These are phyloP conservation scores for Umbilicaria muhlenbergii DNA, from an alignment of 495 filamentous ascomycete species.

Conservation along the genomic window DNA sequence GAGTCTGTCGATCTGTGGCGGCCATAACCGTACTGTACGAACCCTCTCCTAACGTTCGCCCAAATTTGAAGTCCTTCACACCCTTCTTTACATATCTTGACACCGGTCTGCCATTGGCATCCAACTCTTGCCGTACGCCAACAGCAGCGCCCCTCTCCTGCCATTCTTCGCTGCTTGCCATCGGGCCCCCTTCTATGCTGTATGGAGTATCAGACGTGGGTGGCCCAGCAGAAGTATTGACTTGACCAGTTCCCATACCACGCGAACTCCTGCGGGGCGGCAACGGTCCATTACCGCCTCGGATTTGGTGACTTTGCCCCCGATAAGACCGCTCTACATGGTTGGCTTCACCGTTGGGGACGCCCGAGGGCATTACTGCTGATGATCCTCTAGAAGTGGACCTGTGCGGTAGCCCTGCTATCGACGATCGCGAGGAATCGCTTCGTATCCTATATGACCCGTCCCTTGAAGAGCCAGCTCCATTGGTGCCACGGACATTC, in stretches of 20 bases:
- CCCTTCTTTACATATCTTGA: conserved; percentile 86
- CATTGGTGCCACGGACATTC: conserved; percentile 13
- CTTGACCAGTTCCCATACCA: conserved; percentile 35
- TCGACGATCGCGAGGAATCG: conserved; percentile 48
- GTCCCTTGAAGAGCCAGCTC: conserved; percentile 25
- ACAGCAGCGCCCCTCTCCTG: conserved; percentile 84
- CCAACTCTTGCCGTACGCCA: conserved; percentile 57
- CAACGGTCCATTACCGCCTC: conserved; percentile 30
- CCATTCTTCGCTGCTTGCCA: conserved; percentile 79
- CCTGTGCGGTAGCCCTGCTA: conserved; percentile 36
- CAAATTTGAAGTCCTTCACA: conserved; percentile 92
- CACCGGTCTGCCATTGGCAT: conserved; percentile 69
- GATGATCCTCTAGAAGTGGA: conserved; percentile 46
- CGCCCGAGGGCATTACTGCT: conserved; percentile 43
- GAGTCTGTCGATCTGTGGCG: conserved; percentile 85
- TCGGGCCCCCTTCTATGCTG: conserved; percentile 44
- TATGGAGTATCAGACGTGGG: conserved; percentile 32
- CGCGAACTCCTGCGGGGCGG: conserved; percentile 55
- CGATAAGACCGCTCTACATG: conserved; percentile 52
- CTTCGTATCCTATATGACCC: conserved; percentile 41
- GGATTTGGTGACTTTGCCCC: conserved; percentile 33
- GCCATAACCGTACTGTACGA: conserved; percentile 96
- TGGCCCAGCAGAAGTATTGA: conserved; percentile 24
- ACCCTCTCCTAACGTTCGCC: conserved; percentile 81
- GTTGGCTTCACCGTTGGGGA: conserved; percentile 52